Evolutionary conservation across 2,329 filamentous ascomycete species (phyloP), one percentile per base, ranked within the genome.

Genomic region (Penicillium digitatum): DNA sequence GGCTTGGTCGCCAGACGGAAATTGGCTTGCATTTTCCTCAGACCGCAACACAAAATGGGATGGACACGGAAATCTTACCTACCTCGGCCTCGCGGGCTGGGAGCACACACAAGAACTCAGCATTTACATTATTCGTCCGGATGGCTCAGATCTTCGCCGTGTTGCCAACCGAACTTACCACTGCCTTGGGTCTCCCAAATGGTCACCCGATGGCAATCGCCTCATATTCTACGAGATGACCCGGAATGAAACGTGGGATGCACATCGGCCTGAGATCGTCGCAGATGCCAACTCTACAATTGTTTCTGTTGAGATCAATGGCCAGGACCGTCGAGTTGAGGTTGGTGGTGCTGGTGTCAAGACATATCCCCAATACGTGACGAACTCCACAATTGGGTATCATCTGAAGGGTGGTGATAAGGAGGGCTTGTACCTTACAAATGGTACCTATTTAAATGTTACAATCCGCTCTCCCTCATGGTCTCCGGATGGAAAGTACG

Each of bases 41-140:
- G 74, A 78, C 45, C 69, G 71, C 27, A 76, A 77, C 49, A 76
- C 74, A 1, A 62, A 64, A 16, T 78, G 74, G 75, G 67, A 66
- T 3, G 75, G 76, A 0, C 74, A 78, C 52, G 69, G 72, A 12
- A 69, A 73, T 22, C 18, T 12, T 9, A 53, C 29, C 1, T 53
- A 35, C 3, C 44, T 40, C 10, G 51, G 51, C 1, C 44, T 34
- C 5, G 18, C 22, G 9, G 51, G 51, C 12, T 53, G 51, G 51
- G 51, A 53, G 8, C 51, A 53, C n/a, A 58, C 35, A 1, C 60
- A 62, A 47, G 54, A 52, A 22, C 48, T 62, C 6, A 43, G 48
- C 12, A 35, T 62, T 20, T 62, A 62, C 26, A 44, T 59, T 11
- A 58, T 61, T 29, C 55, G 57, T 2, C 47, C 50, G 8, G 49